phyloP scores from a whole-genome alignment of 306 rosid species.

The Cicer bijugum region DNA sequence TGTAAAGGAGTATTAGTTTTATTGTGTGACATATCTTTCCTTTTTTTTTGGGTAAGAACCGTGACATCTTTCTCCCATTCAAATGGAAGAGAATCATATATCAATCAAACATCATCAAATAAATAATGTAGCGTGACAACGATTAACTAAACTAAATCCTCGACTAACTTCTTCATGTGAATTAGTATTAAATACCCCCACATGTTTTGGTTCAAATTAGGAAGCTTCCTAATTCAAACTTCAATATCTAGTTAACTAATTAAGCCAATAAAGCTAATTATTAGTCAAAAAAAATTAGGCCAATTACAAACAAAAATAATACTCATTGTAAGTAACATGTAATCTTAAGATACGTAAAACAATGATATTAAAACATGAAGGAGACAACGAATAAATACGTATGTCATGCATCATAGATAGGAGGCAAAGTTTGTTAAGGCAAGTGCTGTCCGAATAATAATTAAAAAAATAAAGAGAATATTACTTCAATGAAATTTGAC shows the following conservation, averaged over 20 bases:
- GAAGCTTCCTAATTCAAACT: constrained; percentile 21
- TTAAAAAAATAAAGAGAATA: constrained; percentile 34
- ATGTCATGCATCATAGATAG: constrained; percentile 41
- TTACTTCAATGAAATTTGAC: constrained; percentile 46
- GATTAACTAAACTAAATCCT: constrained; percentile 52
- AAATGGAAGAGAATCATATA: constrained; percentile 64
- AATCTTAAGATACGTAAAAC: constrained; percentile 33
- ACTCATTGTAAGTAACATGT: constrained; percentile 50
- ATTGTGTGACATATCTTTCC: constrained; percentile 37
- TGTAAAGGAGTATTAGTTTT: not conserved
- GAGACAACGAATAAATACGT: constrained; percentile 42
- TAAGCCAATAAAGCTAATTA: not conserved
- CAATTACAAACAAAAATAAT: constrained; percentile 32
- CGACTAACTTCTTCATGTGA: constrained; percentile 63
- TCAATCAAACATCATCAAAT: constrained; percentile 39
- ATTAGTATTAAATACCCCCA: constrained; percentile 61
- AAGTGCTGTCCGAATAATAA: constrained; percentile 39
- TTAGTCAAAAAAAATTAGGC: no score
- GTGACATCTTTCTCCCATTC: constrained; percentile 63
- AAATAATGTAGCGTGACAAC: constrained; percentile 60
- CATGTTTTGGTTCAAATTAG: constrained; percentile 63
- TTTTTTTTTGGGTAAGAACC: not conserved
- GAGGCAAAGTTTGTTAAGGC: constrained; percentile 47
- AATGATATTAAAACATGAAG: constrained; percentile 37
- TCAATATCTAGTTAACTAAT: not conserved